A percentile compares a stretch with the other conserved stretches of the same genome.
These are phyloP conservation scores for Centaurea solstitialis DNA, from an alignment of 129 eudicot genomes.

Conservation along the genomic window DNA sequence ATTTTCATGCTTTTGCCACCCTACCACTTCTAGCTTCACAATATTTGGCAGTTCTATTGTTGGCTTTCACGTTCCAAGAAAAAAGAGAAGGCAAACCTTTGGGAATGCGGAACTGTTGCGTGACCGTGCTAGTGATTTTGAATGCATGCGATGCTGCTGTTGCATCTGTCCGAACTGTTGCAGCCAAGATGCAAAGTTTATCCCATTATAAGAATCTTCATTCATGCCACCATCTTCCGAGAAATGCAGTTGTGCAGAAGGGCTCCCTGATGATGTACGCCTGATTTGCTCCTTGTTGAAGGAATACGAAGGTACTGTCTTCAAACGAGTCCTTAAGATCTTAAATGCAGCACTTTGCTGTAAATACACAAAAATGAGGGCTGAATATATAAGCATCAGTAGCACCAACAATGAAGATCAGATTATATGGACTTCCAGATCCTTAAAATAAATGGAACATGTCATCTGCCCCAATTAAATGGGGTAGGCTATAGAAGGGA, in stretches of 20 bases:
- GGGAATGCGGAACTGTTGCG: conserved; percentile 46
- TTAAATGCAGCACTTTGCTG: conserved; percentile 98
- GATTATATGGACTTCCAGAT: conserved; percentile 3
- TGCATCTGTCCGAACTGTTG: conserved; percentile 74
- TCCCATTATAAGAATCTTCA: conserved; percentile 53
- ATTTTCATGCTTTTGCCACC: background rate
- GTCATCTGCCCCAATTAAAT: background rate
- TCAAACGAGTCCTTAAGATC: conserved; percentile 86
- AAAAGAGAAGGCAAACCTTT: conserved; percentile 49
- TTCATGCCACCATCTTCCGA: conserved; percentile 46
- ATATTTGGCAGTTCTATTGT: background rate
- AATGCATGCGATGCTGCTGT: conserved; percentile 69
- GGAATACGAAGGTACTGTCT: conserved; percentile 87
- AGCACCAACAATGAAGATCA: conserved; percentile 13
- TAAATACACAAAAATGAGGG: background rate
- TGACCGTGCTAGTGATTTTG: conserved; percentile 52
- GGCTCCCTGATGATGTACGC: conserved; percentile 44
- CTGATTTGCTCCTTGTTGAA: conserved; percentile 57
- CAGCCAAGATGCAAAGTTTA: conserved; percentile 67
- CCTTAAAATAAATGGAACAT: background rate
- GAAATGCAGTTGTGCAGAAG: conserved; percentile 30
- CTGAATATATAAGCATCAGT: background rate
- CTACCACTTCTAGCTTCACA: background rate
- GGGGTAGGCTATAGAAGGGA: background rate
- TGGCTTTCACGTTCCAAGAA: background rate